Base-by-base conservation (phyloP, 768 basidiomycete species). In the Phylloporus sp. region DNA sequence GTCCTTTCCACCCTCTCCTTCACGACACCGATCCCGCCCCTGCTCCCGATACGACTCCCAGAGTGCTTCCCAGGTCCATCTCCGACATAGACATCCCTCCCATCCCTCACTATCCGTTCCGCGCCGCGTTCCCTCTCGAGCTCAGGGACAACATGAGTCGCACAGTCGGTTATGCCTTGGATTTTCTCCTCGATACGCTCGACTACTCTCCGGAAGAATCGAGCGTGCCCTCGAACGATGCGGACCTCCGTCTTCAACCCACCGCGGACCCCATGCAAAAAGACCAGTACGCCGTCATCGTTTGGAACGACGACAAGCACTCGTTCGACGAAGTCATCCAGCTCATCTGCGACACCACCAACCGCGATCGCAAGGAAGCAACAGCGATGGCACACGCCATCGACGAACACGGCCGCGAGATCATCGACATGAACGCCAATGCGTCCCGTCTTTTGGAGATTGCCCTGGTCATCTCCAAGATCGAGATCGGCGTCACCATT, bases 241-340 rank as follows among this genome's bases (percentile, higher is more conserved):
- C 78, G 0, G 84, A 85, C 46, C 74, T 90, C 10, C 79, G 84
- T 9, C 67, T 82, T 11, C 84, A 90, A 58, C 80, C 84, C 9
- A 82, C 86, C 1, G 81, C 79, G 6, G 87, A 91, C 54, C 86
- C 87, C 9, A 80, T 85, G 76, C 76, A 78, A 71, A 84, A 82
- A 51, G 87, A 90, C 54, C 77, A 82, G 44, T 90, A 83, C 56
- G 84, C 86, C 35, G 75, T 97, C 47, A 73, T 95, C 22, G 68
- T 98, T 5, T 97, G 93, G 93, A 93, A 94, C 69, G 94, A 96
- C 65, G 96, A 99, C 66, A 95, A 94, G 57, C 96, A 97, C 66
- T 92, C 90, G 0, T 87, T 85, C 57, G 83, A 86, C 41, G 92
- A 98, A 59, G 83, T 96, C 44, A 84, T 85, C 52, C 77, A 80